Percentiles rank a stretch among this genome's conserved stretches.
Evolutionary conservation across 139 green algal species (phyloP).

Genomic region (Chara braunii): DNA sequence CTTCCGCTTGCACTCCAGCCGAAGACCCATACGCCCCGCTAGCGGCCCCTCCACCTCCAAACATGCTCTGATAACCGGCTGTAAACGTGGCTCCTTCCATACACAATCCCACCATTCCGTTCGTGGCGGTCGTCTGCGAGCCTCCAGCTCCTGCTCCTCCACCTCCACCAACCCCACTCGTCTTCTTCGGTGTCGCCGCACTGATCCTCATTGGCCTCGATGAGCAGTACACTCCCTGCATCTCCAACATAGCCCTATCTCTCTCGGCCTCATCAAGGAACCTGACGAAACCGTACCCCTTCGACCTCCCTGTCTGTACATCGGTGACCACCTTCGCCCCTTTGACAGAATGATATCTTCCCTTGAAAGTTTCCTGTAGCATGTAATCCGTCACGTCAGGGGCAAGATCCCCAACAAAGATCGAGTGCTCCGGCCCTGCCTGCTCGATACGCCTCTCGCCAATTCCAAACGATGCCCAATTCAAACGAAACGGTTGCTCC

Average conservation of each 20-base stretch:
- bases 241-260: slow-evolving; percentile 71
- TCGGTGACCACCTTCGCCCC: slow-evolving; percentile 75
- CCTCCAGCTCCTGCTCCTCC: no score
- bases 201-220: slow-evolving; percentile 39
- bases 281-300: slow-evolving; percentile 93
- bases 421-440: slow-evolving; percentile 51
- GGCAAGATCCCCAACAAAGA: slow-evolving; percentile 90
- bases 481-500: slow-evolving; percentile 63
- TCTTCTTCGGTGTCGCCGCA: slow-evolving; percentile 39
- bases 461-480: slow-evolving; percentile 72
- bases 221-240: slow-evolving; percentile 62
- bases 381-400: slow-evolving; percentile 82
- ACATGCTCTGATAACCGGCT: no score
- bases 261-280: slow-evolving; percentile 75
- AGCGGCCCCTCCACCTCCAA: no score
- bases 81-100: no score
- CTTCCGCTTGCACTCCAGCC: not conserved
- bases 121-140: no score
- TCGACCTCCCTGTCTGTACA: slow-evolving; percentile 65
- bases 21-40: not conserved
- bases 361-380: slow-evolving; percentile 75
- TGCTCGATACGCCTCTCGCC: slow-evolving; percentile 47
- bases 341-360: slow-evolving; percentile 68
- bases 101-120: no score
- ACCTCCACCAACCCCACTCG: no score